Evolutionary conservation across 176 grass and related monocot species (phyloP).

Genomic region (Aegilops bicornis): DNA sequence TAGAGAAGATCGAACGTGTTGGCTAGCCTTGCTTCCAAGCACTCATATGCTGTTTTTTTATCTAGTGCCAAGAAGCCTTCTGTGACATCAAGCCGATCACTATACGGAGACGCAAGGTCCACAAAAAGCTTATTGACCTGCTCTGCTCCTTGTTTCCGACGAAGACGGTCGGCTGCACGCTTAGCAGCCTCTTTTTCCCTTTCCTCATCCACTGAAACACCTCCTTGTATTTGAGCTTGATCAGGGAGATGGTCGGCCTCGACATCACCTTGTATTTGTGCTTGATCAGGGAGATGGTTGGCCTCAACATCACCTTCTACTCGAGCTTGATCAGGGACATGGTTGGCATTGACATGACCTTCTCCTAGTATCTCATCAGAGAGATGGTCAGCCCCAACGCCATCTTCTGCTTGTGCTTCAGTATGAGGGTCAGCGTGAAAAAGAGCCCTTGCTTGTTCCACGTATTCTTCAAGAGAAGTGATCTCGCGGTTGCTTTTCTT

Average conservation of each 20-base stretch:
- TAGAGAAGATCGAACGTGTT: neutral
- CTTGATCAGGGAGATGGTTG: neutral
- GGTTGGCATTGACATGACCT: neutral
- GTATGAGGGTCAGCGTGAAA: neutral
- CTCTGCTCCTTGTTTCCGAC: neutral
- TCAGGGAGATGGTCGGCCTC: neutral
- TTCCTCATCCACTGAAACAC: neutral
- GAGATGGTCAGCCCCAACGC: neutral
- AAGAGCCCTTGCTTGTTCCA: neutral
- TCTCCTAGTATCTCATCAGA: neutral
- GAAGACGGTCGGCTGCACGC: too few relatives aligned
- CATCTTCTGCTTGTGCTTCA: neutral
- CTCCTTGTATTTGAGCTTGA: neutral
- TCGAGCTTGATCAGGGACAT: neutral
- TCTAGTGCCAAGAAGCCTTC: neutral
- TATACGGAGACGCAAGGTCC: neutral
- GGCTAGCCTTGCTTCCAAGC: neutral
- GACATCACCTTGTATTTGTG: neutral
- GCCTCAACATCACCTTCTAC: neutral
- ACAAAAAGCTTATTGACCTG: neutral
- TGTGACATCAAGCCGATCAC: neutral
- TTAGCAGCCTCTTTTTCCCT: too few relatives aligned
- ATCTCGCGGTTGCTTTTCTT: neutral
- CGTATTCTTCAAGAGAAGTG: neutral
- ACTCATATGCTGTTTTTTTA: rapidly evolving